phyloP scores from a whole-genome alignment of 306 rosid species.

The Carpinus fangiana region DNA sequence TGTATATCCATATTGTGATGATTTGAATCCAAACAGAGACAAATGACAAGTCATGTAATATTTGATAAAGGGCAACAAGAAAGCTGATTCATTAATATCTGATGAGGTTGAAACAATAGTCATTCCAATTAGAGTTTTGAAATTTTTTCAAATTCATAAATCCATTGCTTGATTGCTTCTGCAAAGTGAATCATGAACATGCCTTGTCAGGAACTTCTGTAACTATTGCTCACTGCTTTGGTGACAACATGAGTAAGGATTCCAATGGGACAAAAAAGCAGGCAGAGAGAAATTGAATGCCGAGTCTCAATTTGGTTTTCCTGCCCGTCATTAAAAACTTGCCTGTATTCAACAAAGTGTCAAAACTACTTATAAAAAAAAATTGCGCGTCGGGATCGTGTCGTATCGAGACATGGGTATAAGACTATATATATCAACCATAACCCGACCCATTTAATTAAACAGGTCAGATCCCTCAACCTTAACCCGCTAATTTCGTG shows the following conservation, averaged over 20 bases:
- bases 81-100: background rate
- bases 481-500: too few species aligned
- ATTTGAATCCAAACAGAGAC: constrained; percentile 7
- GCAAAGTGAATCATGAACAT: constrained; percentile 29
- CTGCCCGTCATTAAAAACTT: constrained; percentile 70
- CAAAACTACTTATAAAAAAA: constrained; percentile 1
- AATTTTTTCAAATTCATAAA: constrained; percentile 9
- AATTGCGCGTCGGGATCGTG: too few species aligned
- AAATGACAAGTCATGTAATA: constrained; percentile 5
- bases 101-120: constrained; percentile 1
- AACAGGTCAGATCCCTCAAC: too few species aligned
- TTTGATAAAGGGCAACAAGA: constrained; percentile 17
- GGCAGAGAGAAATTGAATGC: constrained; percentile 80
- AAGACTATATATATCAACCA: too few species aligned
- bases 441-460: too few species aligned
- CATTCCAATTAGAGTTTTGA: background rate
- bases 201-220: constrained; percentile 35
- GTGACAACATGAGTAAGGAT: constrained; percentile 78
- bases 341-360: constrained; percentile 50
- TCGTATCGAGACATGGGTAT: too few species aligned
- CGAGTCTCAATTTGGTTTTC: constrained; percentile 80
- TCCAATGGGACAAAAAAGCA: constrained; percentile 90
- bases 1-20: background rate
- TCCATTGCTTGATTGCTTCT: constrained; percentile 14
- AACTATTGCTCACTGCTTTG: constrained; percentile 58